Conservation (phyloP, 2,329 filamentous ascomycete species). For the Ceratocystiopsis sp. region DNA sequence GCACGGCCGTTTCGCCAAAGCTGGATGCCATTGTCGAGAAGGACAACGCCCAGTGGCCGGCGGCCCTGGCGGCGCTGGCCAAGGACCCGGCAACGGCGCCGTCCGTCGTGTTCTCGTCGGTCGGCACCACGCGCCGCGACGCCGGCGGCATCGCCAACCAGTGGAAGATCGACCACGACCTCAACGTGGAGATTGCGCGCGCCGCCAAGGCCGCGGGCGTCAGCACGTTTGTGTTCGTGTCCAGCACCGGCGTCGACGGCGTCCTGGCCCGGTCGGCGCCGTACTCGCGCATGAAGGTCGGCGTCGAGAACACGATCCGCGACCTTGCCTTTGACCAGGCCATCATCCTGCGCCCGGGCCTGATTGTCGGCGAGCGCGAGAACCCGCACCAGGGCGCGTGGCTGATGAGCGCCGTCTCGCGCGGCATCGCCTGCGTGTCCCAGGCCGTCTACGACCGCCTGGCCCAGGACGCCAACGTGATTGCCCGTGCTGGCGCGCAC, state of each 20-base stretch:
- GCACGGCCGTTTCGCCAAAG: slow-evolving; percentile 38
- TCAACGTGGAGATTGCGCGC: slow-evolving; percentile 63
- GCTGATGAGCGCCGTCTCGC: slow-evolving; percentile 36
- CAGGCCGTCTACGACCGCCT: slow-evolving; percentile 43
- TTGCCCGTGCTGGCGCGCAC: slow-evolving; percentile 48
- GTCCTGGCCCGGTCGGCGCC: slow-evolving; percentile 25
- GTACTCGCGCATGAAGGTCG: slow-evolving; percentile 60
- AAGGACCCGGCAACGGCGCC: slow-evolving; percentile 30
- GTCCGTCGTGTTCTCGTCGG: slow-evolving; percentile 57
- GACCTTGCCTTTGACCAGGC: slow-evolving; percentile 59
- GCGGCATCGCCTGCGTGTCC: slow-evolving; percentile 35
- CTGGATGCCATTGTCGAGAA: slow-evolving; percentile 48
- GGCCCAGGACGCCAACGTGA: slow-evolving; percentile 58
- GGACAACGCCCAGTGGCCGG: slow-evolving; percentile 54
- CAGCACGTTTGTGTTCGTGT: slow-evolving; percentile 63
- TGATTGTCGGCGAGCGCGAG: slow-evolving; percentile 57
- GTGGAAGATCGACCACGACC: slow-evolving; percentile 74
- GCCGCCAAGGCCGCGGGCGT: slow-evolving; percentile 57
- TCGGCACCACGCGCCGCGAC: slow-evolving; percentile 62
- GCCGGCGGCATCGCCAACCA: slow-evolving; percentile 67
- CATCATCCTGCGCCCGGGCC: slow-evolving; percentile 55
- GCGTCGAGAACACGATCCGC: slow-evolving; percentile 65
- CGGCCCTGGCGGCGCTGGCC: slow-evolving; percentile 33
- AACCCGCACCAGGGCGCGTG: slow-evolving; percentile 42
- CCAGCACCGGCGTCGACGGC: slow-evolving; percentile 32